phyloP scores from a whole-genome alignment of 805 yeast species.

The Starmerella lactis-condensi region DNA sequence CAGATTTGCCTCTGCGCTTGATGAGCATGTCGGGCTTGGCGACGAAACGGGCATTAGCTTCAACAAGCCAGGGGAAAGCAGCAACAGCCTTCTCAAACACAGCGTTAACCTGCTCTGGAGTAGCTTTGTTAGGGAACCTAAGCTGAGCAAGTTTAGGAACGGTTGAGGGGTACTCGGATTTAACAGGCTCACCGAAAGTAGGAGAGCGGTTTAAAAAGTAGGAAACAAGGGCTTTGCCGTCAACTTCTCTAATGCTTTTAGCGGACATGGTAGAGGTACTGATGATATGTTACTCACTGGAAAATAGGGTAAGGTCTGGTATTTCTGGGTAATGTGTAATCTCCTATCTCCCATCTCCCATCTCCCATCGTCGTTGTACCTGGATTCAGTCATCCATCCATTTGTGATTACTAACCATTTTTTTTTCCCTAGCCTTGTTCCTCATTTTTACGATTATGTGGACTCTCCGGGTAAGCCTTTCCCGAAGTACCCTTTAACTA shows the following conservation, averaged over 20 bases:
- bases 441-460: no score
- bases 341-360: no score
- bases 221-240: slow-evolving; percentile 29
- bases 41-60: slow-evolving; percentile 25
- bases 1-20: slow-evolving; percentile 31
- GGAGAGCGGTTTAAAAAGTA: slow-evolving; percentile 28
- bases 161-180: slow-evolving; percentile 15
- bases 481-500: no score
- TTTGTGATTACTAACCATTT: no score
- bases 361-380: no score
- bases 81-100: slow-evolving; percentile 24
- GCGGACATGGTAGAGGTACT: slow-evolving; percentile 26
- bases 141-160: slow-evolving; percentile 25
- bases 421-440: no score
- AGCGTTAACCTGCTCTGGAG: slow-evolving; percentile 19
- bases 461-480: no score
- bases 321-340: no score
- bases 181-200: slow-evolving; percentile 20
- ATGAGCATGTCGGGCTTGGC: slow-evolving; percentile 32
- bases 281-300: no score
- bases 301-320: no score
- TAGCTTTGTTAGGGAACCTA: slow-evolving; percentile 19
- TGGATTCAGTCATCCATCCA: no score
- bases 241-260: slow-evolving; percentile 30
- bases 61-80: slow-evolving; percentile 27